Conservation (phyloP, 208 protist genomes). For the Porcisia hertigi region DNA sequence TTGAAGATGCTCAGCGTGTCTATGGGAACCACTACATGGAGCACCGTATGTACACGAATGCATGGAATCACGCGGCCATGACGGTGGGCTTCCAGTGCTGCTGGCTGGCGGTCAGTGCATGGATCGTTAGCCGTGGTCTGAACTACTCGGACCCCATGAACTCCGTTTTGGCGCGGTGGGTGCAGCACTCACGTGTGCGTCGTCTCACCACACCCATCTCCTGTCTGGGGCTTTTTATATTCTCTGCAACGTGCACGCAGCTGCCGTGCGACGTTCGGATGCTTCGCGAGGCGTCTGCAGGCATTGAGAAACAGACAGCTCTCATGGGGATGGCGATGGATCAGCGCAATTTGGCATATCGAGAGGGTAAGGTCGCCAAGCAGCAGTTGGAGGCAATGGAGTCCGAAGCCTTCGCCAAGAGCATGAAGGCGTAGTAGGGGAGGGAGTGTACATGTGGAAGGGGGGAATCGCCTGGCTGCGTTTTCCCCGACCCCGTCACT, state of each 20-base stretch:
- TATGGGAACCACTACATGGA: conserved; percentile 56
- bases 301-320: conserved; percentile 31
- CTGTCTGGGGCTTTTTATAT: conserved; percentile 54
- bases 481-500: not conserved
- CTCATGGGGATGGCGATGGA: conserved; percentile 45
- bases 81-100: conserved; percentile 60
- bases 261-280: conserved; percentile 56
- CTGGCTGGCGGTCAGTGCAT: conserved; percentile 65
- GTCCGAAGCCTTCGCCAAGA: conserved; percentile 15
- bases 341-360: conserved; percentile 35
- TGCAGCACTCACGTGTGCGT: conserved; percentile 38
- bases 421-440: conserved; percentile 8
- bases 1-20: conserved; percentile 69
- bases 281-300: conserved; percentile 30
- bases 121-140: conserved; percentile 65
- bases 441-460: not conserved
- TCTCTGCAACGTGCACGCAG: conserved; percentile 43
- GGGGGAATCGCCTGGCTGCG: not conserved
- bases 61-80: conserved; percentile 36
- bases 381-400: conserved; percentile 29
- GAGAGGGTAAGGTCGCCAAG: conserved; percentile 37
- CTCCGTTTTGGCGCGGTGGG: conserved; percentile 59
- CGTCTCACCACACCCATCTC: conserved; percentile 68
- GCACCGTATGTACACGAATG: conserved; percentile 36
- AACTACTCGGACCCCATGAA: conserved; percentile 73